phyloP scores from a whole-genome alignment of 306 rosid species.

The Erythrophleum fordii region DNA sequence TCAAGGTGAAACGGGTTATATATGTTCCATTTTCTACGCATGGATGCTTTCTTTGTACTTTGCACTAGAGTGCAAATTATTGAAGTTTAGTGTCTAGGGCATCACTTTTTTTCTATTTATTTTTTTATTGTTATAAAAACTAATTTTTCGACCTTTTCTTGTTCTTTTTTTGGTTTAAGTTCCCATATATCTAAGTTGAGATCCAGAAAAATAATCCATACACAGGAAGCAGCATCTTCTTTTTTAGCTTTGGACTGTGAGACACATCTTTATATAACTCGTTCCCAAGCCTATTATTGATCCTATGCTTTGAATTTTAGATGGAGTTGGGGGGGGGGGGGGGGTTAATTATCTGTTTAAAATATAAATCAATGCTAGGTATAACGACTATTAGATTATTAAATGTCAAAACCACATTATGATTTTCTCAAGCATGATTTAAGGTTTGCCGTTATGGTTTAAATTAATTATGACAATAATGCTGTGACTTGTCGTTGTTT shows the following conservation, averaged over 20 bases:
- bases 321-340: too few species aligned
- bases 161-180: constrained; percentile 44
- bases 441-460: constrained; percentile 12
- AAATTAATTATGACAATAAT: constrained; percentile 1
- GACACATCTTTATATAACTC: background rate
- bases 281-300: constrained; percentile 19
- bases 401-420: constrained; percentile 38
- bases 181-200: constrained; percentile 39
- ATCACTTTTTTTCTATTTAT: too few species aligned
- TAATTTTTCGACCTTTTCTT: background rate
- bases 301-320: constrained; percentile 23
- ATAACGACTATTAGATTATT: constrained; percentile 10
- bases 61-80: too few species aligned
- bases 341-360: background rate
- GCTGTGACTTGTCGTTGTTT: constrained; percentile 14
- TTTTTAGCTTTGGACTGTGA: constrained; percentile 38
- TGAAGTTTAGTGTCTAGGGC: too few species aligned
- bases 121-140: too few species aligned
- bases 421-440: constrained; percentile 29
- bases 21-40: too few species aligned
- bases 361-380: background rate
- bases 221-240: constrained; percentile 37
- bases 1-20: too few species aligned
- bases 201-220: constrained; percentile 10
- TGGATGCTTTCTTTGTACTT: too few species aligned